Evolutionary conservation across 2,329 filamentous ascomycete genomes (phyloP).

Genomic region (Drechmeria coniospora): DNA sequence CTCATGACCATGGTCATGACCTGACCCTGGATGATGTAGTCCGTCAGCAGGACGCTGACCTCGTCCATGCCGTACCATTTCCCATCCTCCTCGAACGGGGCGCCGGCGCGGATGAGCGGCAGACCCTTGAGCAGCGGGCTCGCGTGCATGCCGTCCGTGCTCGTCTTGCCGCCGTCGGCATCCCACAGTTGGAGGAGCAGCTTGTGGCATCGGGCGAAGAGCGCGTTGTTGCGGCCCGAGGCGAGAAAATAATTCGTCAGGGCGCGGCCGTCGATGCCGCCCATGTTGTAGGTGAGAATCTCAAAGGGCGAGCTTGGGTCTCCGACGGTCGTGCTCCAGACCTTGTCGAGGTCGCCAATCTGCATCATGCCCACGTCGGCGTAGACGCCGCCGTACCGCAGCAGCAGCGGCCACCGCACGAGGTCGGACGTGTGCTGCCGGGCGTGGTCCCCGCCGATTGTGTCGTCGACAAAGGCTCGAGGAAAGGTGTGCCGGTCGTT

Average conservation of each 20-base stretch:
- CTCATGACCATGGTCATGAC: conserved; percentile 35
- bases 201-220: conserved; percentile 30
- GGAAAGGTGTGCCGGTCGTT: conserved; percentile 28
- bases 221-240: conserved; percentile 20
- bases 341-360: conserved; percentile 37
- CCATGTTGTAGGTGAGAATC: conserved; percentile 29
- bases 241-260: conserved; percentile 36
- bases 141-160: conserved; percentile 34
- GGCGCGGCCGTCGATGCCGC: conserved; percentile 15
- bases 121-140: conserved; percentile 30
- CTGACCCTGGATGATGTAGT: conserved; percentile 43
- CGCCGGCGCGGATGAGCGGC: conserved; percentile 16
- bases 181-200: conserved; percentile 38
- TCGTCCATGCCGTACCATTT: conserved; percentile 20
- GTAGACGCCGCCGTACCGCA: conserved; percentile 41
- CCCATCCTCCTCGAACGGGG: conserved; percentile 9
- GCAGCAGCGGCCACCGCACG: conserved; percentile 39
- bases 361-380: conserved; percentile 40
- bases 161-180: conserved; percentile 22
- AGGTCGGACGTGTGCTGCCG: conserved; percentile 42
- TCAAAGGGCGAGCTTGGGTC: conserved; percentile 29
- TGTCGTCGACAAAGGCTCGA: conserved; percentile 30
- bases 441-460: conserved; percentile 31
- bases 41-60: conserved; percentile 27
- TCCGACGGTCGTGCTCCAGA: conserved; percentile 35